Base-by-base conservation (phyloP, 257 asterid species). In the Solanum clarkiae region DNA sequence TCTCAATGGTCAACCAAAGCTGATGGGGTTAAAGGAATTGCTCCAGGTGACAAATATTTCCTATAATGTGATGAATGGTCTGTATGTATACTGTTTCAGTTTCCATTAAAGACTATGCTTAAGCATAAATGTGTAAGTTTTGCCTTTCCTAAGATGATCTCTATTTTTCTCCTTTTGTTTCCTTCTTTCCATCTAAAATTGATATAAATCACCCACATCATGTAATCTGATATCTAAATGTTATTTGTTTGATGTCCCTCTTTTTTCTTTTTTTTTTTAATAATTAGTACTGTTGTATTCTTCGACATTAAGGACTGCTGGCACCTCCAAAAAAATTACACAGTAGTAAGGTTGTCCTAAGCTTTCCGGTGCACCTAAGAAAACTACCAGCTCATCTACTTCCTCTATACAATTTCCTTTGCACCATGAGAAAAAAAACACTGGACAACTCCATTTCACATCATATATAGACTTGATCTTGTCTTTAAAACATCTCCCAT, bases 11-110 rank as follows among this genome's bases (percentile, higher is more conserved):
- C 95, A 92, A 91, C 99, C 99, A n/a, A 94, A 92, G 88, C 92
- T 29, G 88, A 95, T 97, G 99, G 99, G 99, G 22, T 87, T 97
- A 91, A 97, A 93, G 91, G 99, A 95, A 84, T 84, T 97, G 92
- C 98, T 97, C 81, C 98, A 94, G 99, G 99, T 97, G 85, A 87
- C 72, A 45, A 82, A 20, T 84, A 87, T 82, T 86, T 80, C 24
- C 66, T 45, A 17, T 66, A 84, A 29, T 66, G 80, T 62, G 63
- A 71, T 45, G 32, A 26, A 77, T 77, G 24, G 47, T 53, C 44
- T 26, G 65, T 51, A 77, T 53, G 16, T 53, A 16, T 51, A 77
- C 29, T 15, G 8, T 74, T 16, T 77, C 82, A 26, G n/a, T 77
- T 77, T 53, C 26, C 65, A 51, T 26, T 77, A 16, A 77, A 77